These are phyloP conservation scores for Fusarium sp. DNA, from an alignment of 2,329 filamentous ascomycete species.

Conservation along the genomic window DNA sequence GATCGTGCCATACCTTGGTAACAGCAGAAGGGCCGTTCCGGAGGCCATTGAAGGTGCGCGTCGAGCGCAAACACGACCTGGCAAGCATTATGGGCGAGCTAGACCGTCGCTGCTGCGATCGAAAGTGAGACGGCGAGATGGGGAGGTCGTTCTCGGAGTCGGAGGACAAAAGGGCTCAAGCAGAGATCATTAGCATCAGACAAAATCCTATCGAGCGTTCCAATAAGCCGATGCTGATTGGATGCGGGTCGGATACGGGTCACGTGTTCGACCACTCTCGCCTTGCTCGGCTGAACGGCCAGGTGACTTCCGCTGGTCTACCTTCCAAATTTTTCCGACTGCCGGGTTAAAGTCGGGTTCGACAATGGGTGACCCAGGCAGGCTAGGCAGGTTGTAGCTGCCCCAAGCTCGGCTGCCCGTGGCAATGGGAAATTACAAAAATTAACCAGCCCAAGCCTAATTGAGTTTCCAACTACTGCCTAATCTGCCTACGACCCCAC, in stretches of 20 bases:
- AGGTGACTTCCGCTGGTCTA: conserved; percentile 27
- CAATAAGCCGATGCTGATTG: conserved; percentile 62
- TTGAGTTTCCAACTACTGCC: conserved; percentile 32
- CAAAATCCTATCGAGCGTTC: conserved; percentile 60
- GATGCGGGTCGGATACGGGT: conserved; percentile 52
- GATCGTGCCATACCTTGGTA: conserved; percentile 77
- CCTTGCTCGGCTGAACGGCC: conserved; percentile 44
- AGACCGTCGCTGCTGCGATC: conserved; percentile 58
- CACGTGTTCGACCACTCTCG: conserved; percentile 51
- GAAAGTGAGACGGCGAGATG: conserved; percentile 55
- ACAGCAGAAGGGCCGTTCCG: conserved; percentile 80
- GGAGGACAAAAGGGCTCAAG: conserved; percentile 58
- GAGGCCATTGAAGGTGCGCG: conserved; percentile 86
- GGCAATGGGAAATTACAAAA: conserved; percentile 33
- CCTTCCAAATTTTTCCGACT: conserved; percentile 43
- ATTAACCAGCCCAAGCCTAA: conserved; percentile 20
- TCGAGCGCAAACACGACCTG: conserved; percentile 89
- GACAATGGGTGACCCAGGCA: conserved; percentile 1
- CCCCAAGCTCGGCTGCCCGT: conserved; percentile 24
- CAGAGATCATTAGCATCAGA: conserved; percentile 56
- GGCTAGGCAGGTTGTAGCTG: neutral
- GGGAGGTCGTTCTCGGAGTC: conserved; percentile 56
- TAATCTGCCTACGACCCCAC: conserved; percentile 46
- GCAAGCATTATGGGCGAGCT: conserved; percentile 84
- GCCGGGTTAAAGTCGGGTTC: conserved; percentile 38